phyloP scores from a whole-genome alignment of 139 green algal genomes.

The Pleodorina starrii region DNA sequence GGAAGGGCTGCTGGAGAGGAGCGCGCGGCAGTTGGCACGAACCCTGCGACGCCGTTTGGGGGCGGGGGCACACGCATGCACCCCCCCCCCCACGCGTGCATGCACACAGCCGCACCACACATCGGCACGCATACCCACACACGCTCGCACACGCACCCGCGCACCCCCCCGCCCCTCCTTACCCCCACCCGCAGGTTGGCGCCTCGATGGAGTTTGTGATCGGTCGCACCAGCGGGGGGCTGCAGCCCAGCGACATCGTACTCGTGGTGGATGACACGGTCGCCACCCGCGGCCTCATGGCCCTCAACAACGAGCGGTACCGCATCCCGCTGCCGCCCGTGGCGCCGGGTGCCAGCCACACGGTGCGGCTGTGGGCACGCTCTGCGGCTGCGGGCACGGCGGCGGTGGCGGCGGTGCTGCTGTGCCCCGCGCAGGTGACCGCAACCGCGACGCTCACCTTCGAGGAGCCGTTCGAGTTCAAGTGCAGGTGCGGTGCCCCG shows the following conservation, averaged over 20 bases:
- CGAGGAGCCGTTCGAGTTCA: conserved; percentile 64
- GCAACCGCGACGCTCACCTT: conserved; percentile 48
- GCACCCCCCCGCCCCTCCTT: no score
- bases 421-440: conserved; percentile 59
- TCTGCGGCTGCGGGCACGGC: conserved; percentile 28
- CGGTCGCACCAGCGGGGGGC: conserved; percentile 5
- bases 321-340: conserved; percentile 49
- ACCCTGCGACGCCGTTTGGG: no score
- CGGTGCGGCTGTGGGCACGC: conserved; percentile 56
- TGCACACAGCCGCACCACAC: no score
- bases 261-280: conserved; percentile 47
- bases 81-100: no score
- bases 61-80: no score
- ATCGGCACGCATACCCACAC: no score
- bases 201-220: conserved; percentile 48
- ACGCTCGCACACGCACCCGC: no score
- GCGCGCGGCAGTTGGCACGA: no score
- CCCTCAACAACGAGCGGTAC: conserved; percentile 39
- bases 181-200: not conserved
- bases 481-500: conserved; percentile 41
- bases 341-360: conserved; percentile 8
- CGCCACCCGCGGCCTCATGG: conserved; percentile 29
- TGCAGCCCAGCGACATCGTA: conserved; percentile 43
- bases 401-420: conserved; percentile 50
- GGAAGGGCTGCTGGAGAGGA: no score